phyloP scores from a whole-genome alignment of 768 basidiomycete species.

The Chalciporus piperatus region DNA sequence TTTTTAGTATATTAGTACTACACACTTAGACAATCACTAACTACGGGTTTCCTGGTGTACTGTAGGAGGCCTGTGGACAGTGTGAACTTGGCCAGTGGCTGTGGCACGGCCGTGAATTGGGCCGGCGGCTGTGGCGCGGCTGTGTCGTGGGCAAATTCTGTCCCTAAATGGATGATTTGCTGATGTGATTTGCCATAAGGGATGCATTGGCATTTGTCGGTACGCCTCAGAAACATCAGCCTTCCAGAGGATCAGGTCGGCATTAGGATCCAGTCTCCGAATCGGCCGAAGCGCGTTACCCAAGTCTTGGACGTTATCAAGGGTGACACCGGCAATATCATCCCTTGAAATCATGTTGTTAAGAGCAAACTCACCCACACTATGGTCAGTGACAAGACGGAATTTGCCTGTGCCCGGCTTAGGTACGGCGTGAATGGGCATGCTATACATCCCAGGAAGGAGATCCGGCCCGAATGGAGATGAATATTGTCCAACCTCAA shows the following conservation, averaged over 20 bases:
- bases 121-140: too few relatives aligned
- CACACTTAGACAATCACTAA: too few relatives aligned
- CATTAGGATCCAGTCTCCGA: rapidly evolving
- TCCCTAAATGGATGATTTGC: too few relatives aligned
- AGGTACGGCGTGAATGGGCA: slow-evolving; percentile 38
- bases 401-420: slow-evolving; percentile 40
- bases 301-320: slow-evolving; percentile 36
- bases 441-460: slow-evolving; percentile 40
- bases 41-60: too few relatives aligned
- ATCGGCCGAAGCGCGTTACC: slow-evolving; percentile 8
- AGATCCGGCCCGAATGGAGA: slow-evolving; percentile 20
- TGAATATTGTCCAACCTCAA: neutral
- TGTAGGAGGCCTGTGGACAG: too few relatives aligned
- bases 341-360: slow-evolving; percentile 30
- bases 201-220: slow-evolving; percentile 34
- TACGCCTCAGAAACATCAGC: slow-evolving; percentile 40
- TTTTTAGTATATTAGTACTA: too few relatives aligned
- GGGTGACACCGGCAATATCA: slow-evolving; percentile 21
- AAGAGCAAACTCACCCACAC: slow-evolving; percentile 29
- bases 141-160: too few relatives aligned
- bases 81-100: too few relatives aligned
- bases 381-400: slow-evolving; percentile 40
- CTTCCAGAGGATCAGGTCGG: slow-evolving; percentile 23
- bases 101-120: too few relatives aligned
- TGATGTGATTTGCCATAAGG: slow-evolving; percentile 39